Base-by-base conservation (phyloP, 2,329 filamentous ascomycete genomes). In the Cercospora canescens region DNA sequence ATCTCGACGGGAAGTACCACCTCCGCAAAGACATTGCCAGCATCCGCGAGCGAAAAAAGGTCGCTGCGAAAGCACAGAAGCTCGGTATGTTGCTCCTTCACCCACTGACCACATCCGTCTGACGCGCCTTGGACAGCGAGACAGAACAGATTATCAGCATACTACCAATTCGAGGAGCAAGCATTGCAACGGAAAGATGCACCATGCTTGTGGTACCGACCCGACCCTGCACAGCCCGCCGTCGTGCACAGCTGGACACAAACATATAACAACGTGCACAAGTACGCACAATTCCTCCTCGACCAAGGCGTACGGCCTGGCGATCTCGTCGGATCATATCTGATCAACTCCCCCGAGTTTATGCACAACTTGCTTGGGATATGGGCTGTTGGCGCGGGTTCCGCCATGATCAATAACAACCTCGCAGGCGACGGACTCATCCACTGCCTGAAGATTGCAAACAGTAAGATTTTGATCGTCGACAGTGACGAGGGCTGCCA, bases 1-100 rank as follows among this genome's bases (percentile, higher is more conserved):
- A 96, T 77, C 78, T 94, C 71, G 92, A 95, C 75, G 93, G 91
- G 37, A 88, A 86, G 76, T 85, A 84, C 64, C 85, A 86, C 6
- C 72, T 94, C 48, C 88, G 83, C 75, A 89, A 92, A 76, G 93
- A 96, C 77, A 73, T 95, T n/a, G 64, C 58, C 8, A 60, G 34
- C 28, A 65, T 70, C 9, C 65, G 63, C 30, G 70, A 71, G 32
- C 45, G 64, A 26, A 59, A 55, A 16, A 35, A 50, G 45, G 50
- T 68, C 35, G 35, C 30, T 16, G 62, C 62, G 55, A 58, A 60
- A n/a, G 57, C 32, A 9, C 62, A 66, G 39, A 28, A 62, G 55
- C 62, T 60, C 35, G 58, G 59, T 63, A 62, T 24, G 24, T 32
- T 35, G 24, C 34, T 24, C 50, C 35, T n/a, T 60, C 14, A n/a